Evolutionary conservation across 169 alveolate genomes (phyloP), one percentile per base, ranked within the genome.

Genomic region (Cryptosporidium ubiquitum): DNA sequence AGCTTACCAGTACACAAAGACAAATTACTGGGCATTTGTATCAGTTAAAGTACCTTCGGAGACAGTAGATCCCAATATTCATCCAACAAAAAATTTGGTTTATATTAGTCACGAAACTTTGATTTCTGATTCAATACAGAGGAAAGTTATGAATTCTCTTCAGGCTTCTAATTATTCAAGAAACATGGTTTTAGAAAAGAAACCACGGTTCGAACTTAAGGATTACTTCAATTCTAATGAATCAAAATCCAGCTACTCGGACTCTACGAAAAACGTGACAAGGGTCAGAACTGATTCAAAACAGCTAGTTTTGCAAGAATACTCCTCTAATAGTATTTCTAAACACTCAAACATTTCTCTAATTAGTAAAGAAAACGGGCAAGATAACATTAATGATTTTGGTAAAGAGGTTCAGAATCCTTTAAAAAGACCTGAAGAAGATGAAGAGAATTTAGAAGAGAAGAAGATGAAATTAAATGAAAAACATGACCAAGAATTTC

Each of bases 31-130:
- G 95, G 98, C 96, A 26, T 98, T 98, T 91, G 79, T 99, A 57
- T 93, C 99, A 23, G 71, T 98, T n/a, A 91, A 91, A n/a, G 92
- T 98, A 74, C 98, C 98, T 9, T 95, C 98, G 9, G 96, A 93
- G 31, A 60, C 93, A 29, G 91, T 99, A 26, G 99, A 99, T 91
- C 99, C 98, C 14, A 99, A 99, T 93, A 99, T 99, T 0, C 99
- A 98, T 84, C 99, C 99, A 14, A 97, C 99, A 42, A 99, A 99
- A 93, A 96, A 95, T 84, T 94, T 94, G 84, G 98, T 98, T 40
- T 47, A 79, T 35, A 44, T 79, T 40, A 79, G 39, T 1, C 89
- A 79, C 39, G 89, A 79, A 33, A 6, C 57, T 49, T 40, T 79
- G 12, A 79, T 79, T 10, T 23, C 89, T 3, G 79, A 79, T 23